These are phyloP conservation scores for Diplodia corticola DNA, from an alignment of 2,329 filamentous ascomycete species.

Conservation along the genomic window DNA sequence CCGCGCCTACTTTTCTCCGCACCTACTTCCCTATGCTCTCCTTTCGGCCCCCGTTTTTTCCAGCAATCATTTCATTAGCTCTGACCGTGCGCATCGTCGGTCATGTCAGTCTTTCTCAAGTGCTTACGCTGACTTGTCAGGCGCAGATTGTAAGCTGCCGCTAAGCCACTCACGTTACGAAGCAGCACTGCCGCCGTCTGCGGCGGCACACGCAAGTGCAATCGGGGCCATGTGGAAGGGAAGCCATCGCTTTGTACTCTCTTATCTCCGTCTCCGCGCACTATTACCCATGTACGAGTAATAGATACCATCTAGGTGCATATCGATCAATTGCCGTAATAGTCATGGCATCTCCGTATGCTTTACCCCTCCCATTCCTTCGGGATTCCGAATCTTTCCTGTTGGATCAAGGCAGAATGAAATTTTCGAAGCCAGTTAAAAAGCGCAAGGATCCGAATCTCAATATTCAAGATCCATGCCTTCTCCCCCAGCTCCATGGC, in stretches of 20 bases:
- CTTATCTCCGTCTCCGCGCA: background rate
- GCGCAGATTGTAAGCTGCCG: background rate
- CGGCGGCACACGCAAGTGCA: background rate
- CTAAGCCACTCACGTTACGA: background rate
- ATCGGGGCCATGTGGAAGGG: background rate
- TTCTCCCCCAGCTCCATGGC: background rate
- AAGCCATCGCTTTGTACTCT: background rate
- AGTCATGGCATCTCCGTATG: background rate
- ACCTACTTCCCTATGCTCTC: background rate
- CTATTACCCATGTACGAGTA: no score
- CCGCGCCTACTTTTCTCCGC: constrained; percentile 14
- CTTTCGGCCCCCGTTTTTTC: background rate
- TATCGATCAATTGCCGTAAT: background rate
- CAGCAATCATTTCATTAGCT: background rate
- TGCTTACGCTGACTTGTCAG: constrained; percentile 6
- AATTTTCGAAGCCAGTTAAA: background rate
- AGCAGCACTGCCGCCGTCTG: background rate
- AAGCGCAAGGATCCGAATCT: background rate
- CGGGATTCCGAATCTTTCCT: background rate
- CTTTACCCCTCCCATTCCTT: background rate
- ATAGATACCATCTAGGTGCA: no score
- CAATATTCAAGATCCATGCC: background rate
- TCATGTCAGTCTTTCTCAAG: background rate
- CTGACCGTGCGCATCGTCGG: background rate
- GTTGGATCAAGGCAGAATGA: background rate